Evolutionary conservation across 1,284 basidiomycete species (phyloP).

Genomic region (Melanopsichium pennsylvanicum): DNA sequence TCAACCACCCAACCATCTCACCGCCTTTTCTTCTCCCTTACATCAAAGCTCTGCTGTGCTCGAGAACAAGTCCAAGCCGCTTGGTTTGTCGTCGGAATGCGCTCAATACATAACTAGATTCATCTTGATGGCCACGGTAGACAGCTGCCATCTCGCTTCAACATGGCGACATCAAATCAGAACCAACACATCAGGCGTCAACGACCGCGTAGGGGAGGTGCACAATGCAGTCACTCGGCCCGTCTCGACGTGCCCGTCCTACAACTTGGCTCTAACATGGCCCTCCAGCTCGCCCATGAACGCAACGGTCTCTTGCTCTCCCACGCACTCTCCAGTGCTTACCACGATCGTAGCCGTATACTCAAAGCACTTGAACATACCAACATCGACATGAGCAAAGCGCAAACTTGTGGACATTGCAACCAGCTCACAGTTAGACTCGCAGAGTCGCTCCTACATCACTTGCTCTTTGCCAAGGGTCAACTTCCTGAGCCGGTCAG

Average conservation of each 20-base stretch:
- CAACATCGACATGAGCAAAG: slow-evolving; percentile 23
- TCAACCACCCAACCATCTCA: too few species aligned
- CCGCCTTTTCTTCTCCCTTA: too few species aligned
- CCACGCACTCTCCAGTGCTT: not conserved
- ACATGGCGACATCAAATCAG: not conserved
- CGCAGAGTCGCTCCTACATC: slow-evolving; percentile 30
- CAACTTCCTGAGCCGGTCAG: slow-evolving; percentile 47
- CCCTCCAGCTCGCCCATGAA: slow-evolving; percentile 26
- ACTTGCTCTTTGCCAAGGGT: slow-evolving; percentile 44
- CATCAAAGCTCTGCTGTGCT: too few species aligned
- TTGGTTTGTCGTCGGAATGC: not conserved
- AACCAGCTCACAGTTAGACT: slow-evolving; percentile 33
- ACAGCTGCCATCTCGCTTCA: not conserved
- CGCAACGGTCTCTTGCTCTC: slow-evolving; percentile 14
- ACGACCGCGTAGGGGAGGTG: slow-evolving; percentile 6
- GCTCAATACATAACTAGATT: not conserved
- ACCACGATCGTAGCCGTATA: slow-evolving; percentile 6
- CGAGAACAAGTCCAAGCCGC: too few species aligned
- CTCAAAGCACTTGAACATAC: slow-evolving; percentile 1
- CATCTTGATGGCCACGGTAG: not conserved
- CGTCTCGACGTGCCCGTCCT: slow-evolving; percentile 18
- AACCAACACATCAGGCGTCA: not conserved
- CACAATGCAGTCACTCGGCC: slow-evolving; percentile 28
- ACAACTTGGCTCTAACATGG: slow-evolving; percentile 32
- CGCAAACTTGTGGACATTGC: slow-evolving; percentile 33